These are phyloP conservation scores for Tricholoma sp. DNA, from an alignment of 768 basidiomycete species.

Conservation along the genomic window DNA sequence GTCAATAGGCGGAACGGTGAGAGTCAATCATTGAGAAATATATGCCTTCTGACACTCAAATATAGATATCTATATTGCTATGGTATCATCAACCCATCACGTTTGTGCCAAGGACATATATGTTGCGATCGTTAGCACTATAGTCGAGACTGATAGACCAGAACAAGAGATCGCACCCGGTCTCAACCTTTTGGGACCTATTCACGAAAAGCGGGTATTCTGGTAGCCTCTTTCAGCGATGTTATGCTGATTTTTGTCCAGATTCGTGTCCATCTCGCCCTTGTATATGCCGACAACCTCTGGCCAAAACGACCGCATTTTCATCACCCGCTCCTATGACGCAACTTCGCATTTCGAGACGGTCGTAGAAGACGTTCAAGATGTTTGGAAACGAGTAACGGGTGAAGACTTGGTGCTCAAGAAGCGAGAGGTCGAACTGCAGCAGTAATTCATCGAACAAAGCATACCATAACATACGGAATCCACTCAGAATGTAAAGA, in stretches of 20 bases:
- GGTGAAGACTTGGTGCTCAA: slow-evolving; percentile 79
- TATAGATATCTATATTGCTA: slow-evolving; percentile 96
- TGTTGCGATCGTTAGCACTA: slow-evolving; percentile 96
- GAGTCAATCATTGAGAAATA: slow-evolving; percentile 17
- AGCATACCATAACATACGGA: slow-evolving; percentile 2
- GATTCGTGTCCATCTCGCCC: slow-evolving; percentile 87
- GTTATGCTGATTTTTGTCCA: slow-evolving; percentile 25
- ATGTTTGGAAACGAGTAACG: slow-evolving; percentile 89
- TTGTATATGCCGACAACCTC: slow-evolving; percentile 84
- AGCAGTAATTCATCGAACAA: slow-evolving; percentile 29
- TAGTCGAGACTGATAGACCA: slow-evolving; percentile 92
- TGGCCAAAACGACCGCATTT: slow-evolving; percentile 86
- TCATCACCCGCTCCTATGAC: slow-evolving; percentile 96
- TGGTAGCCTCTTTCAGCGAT: background rate
- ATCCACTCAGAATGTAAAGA: slow-evolving; percentile 7
- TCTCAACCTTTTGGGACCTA: slow-evolving; percentile 84
- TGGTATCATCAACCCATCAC: slow-evolving; percentile 95
- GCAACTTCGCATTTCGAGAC: slow-evolving; percentile 99
- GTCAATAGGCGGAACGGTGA: slow-evolving; percentile 87
- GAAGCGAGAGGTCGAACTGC: slow-evolving; percentile 75
- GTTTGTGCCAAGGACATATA: slow-evolving; percentile 95
- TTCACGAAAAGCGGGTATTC: slow-evolving; percentile 81
- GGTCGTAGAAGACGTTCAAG: slow-evolving; percentile 93
- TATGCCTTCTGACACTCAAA: too few species aligned
- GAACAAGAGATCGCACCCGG: slow-evolving; percentile 92